Evolutionary conservation across 768 basidiomycete species (phyloP), one percentile per base, ranked within the genome.

Genomic region (Boletus subcaerulescens): DNA sequence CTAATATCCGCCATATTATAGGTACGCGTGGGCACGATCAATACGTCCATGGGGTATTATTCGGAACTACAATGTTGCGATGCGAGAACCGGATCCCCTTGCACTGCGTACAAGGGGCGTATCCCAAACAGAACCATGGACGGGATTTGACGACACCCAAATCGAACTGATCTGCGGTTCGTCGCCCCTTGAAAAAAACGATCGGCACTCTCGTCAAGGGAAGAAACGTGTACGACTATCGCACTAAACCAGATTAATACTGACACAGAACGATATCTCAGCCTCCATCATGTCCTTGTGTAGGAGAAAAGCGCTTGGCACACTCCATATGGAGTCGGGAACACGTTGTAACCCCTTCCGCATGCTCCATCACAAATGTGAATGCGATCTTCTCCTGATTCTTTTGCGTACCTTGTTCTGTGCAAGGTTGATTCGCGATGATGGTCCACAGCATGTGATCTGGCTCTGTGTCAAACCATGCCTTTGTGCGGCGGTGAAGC

Each of bases 321-420:
- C 14, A 14, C 14, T 42, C 45, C 54, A 42, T 51, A 35, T 49
- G 40, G 26, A 45, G 32, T 18, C 22, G 24, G 24, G 18, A 39
- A 18, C 60, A 55, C 49, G 49, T 53, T 58, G 45, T 31, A 26
- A 4, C 55, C 41, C 49, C 33, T 47, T 14, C 52, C 53, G 36
- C 48, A 32, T 55, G 57, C 52, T 52, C 45, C 46, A 45, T 13
- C 14, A 13, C 45, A 45, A 56, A 63, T 44, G 51, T 46, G 48
- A 14, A 52, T 38, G 29, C 48, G 22, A 22, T 32, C 40, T 55
- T 48, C 46, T 47, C 45, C 45, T 26, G 40, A 36, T 50, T 31
- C 18, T 17, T 53, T 35, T 46, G 53, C 22, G 45, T 29, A 18
- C 50, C 38, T 53, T 48, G 33, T 55, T 33, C 31, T 36, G 18